These are phyloP conservation scores for Cochliopodium minus DNA, from an alignment of 208 protist species.

Conservation along the genomic window DNA sequence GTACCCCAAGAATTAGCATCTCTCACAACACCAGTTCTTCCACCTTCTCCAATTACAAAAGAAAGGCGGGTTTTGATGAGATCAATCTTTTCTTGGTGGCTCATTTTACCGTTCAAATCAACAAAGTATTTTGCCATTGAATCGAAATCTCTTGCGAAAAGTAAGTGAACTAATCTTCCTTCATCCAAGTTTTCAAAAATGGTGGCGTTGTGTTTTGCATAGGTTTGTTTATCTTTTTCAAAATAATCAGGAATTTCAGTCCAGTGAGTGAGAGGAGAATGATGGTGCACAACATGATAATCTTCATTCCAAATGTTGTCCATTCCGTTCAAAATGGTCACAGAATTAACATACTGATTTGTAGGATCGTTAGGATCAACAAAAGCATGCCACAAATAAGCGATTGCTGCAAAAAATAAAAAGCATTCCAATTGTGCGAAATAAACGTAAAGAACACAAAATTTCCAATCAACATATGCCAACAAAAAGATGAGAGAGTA, in stretches of 20 bases:
- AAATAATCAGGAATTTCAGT: slow-evolving; percentile 1
- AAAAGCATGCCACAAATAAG: slow-evolving; percentile 20
- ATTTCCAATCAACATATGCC: background rate
- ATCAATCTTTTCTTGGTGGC: slow-evolving; percentile 12
- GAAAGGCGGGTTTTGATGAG: too few relatives aligned
- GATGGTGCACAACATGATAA: slow-evolving; percentile 23
- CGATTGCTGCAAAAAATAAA: slow-evolving; percentile 17
- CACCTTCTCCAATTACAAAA: too few relatives aligned
- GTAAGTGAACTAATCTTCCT: slow-evolving; percentile 14
- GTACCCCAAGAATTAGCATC: too few relatives aligned
- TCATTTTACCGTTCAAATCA: slow-evolving; percentile 9
- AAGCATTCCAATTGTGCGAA: slow-evolving; percentile 18
- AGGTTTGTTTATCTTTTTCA: background rate
- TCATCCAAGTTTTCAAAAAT: slow-evolving; percentile 16
- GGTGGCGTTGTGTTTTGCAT: background rate
- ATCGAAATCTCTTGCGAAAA: slow-evolving; percentile 11
- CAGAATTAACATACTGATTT: slow-evolving; percentile 20
- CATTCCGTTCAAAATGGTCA: slow-evolving; percentile 18
- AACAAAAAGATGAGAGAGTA: background rate
- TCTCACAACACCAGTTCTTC: too few relatives aligned
- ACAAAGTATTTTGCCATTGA: slow-evolving; percentile 11
- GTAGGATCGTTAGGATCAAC: slow-evolving; percentile 19
- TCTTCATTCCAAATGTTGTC: slow-evolving; percentile 23
- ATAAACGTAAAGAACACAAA: slow-evolving; percentile 11
- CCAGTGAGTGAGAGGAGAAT: slow-evolving; percentile 20